These are phyloP conservation scores for Blastobotrys serpentis DNA, from an alignment of 1,139 yeast genomes.

Conservation along the genomic window DNA sequence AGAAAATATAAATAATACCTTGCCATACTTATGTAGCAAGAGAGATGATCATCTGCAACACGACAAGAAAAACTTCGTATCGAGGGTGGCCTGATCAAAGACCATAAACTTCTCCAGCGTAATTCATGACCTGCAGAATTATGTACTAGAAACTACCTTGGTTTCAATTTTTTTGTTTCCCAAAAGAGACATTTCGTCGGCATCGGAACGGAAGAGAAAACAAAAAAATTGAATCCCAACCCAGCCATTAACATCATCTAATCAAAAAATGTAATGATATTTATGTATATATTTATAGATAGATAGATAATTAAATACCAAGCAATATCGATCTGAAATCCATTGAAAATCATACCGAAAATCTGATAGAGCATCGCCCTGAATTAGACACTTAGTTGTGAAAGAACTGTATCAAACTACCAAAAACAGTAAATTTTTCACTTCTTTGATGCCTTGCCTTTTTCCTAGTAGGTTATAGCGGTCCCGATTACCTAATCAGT, in stretches of 20 bases:
- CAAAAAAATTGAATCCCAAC: too few species aligned
- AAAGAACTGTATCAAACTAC: not conserved
- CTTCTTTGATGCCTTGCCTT: not conserved
- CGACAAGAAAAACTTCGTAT: not conserved
- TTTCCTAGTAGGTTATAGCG: conserved; percentile 1
- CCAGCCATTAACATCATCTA: too few species aligned
- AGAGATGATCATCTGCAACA: not conserved
- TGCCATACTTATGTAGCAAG: too few species aligned
- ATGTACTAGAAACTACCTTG: not conserved
- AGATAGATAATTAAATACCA: too few species aligned
- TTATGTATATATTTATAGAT: too few species aligned
- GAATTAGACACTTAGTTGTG: not conserved
- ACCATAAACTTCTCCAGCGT: not conserved
- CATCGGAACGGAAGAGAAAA: not conserved
- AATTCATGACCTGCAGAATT: not conserved
- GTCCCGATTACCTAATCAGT: not conserved
- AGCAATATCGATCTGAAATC: too few species aligned
- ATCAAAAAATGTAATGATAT: too few species aligned
- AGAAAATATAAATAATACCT: not conserved
- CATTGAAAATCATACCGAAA: too few species aligned
- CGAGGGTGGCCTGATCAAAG: not conserved
- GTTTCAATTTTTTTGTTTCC: too few species aligned
- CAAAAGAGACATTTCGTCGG: not conserved
- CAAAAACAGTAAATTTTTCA: not conserved
- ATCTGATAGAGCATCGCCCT: not conserved